These are phyloP conservation scores for Elsinoe batatas DNA, from an alignment of 2,329 filamentous ascomycete species.

Conservation along the genomic window DNA sequence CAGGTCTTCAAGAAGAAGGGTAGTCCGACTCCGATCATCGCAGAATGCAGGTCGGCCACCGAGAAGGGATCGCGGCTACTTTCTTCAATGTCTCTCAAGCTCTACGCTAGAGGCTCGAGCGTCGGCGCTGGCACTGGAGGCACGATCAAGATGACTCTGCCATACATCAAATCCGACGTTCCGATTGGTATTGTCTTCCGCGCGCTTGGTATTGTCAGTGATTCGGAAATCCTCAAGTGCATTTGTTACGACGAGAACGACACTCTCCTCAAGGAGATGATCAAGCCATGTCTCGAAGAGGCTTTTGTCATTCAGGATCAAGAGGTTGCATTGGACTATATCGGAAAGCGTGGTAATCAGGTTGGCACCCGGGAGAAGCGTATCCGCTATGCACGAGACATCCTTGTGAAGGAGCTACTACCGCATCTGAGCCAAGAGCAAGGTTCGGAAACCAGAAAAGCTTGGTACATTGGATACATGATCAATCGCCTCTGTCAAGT, in stretches of 20 bases:
- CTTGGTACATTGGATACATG: constrained; percentile 98
- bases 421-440: constrained; percentile 94
- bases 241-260: constrained; percentile 95
- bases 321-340: constrained; percentile 88
- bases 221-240: constrained; percentile 95
- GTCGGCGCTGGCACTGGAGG: constrained; percentile 73
- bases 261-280: constrained; percentile 92
- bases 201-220: constrained; percentile 88
- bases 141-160: constrained; percentile 81
- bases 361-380: constrained; percentile 73
- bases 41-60: constrained; percentile 90
- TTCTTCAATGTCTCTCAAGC: constrained; percentile 82
- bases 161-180: constrained; percentile 88
- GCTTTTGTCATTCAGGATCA: constrained; percentile 92
- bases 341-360: constrained; percentile 81
- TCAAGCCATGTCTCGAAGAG: constrained; percentile 95
- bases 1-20: constrained; percentile 98
- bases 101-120: constrained; percentile 74
- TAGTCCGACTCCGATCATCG: constrained; percentile 85
- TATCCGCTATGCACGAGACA: constrained; percentile 83
- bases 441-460: constrained; percentile 89
- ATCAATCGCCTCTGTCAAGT: constrained; percentile 91
- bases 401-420: constrained; percentile 92
- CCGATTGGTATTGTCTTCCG: constrained; percentile 94
- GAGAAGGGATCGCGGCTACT: constrained; percentile 94